These are phyloP conservation scores for Lagenaria siceraria DNA, from an alignment of 306 rosid genomes.

Conservation along the genomic window DNA sequence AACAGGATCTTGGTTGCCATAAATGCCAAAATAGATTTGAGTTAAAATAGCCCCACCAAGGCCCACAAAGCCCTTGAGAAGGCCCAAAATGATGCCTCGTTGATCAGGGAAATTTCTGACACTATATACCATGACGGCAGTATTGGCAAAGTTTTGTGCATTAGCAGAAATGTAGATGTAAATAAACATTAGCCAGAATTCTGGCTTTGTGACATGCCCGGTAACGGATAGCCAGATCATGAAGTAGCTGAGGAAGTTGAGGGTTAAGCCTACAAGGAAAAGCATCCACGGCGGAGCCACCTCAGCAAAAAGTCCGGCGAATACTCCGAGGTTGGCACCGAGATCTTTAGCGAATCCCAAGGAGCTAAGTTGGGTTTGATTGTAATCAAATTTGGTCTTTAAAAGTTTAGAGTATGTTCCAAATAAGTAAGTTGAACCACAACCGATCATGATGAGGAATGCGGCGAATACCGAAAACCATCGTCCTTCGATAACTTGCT, in stretches of 20 bases:
- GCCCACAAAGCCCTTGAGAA: neutral
- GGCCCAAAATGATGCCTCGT: neutral
- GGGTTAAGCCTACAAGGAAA: conserved; percentile 9
- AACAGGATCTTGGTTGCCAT: neutral
- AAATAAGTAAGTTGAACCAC: conserved; percentile 20
- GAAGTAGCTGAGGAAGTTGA: conserved; percentile 13
- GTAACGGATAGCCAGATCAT: conserved; percentile 10
- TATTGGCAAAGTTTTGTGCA: conserved; percentile 1
- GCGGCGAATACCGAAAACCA: conserved; percentile 11
- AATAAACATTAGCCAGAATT: conserved; percentile 22
- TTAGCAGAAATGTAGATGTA: conserved; percentile 7
- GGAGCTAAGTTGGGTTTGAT: conserved; percentile 12
- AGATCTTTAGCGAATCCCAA: conserved; percentile 25
- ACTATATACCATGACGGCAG: neutral
- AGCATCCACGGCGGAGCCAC: conserved; percentile 20
- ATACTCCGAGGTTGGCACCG: conserved; percentile 21
- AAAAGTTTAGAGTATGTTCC: conserved; percentile 22
- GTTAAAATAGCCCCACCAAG: neutral
- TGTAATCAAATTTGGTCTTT: conserved; percentile 21
- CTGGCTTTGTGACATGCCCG: conserved; percentile 3
- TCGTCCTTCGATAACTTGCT: neutral
- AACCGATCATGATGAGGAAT: conserved; percentile 17
- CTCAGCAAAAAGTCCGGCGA: conserved; percentile 1
- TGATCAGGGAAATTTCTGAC: neutral
- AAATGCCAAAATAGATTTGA: neutral